Evolutionary conservation across 2,329 filamentous ascomycete species (phyloP), one percentile per base, ranked within the genome.

Genomic region (Colletotrichum horii): DNA sequence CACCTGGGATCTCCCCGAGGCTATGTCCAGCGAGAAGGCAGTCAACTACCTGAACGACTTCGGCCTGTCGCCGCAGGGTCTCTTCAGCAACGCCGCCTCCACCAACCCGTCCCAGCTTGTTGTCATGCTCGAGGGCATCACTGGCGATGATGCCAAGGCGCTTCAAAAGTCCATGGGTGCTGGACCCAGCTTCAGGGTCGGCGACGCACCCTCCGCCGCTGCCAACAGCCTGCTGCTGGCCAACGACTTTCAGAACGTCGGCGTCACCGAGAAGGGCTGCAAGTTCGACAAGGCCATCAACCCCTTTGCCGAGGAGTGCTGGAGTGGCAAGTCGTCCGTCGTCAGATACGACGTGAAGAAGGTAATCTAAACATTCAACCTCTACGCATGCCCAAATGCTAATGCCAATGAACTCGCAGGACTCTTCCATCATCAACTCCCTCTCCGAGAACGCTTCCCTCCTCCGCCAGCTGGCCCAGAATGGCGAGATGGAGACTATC

Each of bases 31-130:
- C 73, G 87, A 90, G 56, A 84, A 84, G 48, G 88, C 90, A 11
- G 83, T 94, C 52, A 84, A 87, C 65, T 84, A 91, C 78, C 85
- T 95, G 80, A 91, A 92, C 80, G 85, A 85, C 66, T 94, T 91
- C 82, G 93, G 92, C 77, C 91, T 89, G 77, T 80, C 84, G 34
- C 83, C 88, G 8, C 79, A 84, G 70, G 82, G 87, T 24, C 84
- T 94, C 38, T 92, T 94, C 78, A 83, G 83, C 60, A 83, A 80
- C n/a, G 77, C 77, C 4, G 72, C 81, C 6, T 80, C 83, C 56
- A 77, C 78, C 14, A 78, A 80, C 22, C 86, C 88, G 7, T 85
- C 83, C 68, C 92, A 94, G 82, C 87, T 94, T 52, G 83, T 94
- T 30, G 84, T 93, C 67, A 83, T 91, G 78, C 84, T 93, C 66